phyloP scores from a whole-genome alignment of 441 rosid genomes.

The Oxalis stricta region DNA sequence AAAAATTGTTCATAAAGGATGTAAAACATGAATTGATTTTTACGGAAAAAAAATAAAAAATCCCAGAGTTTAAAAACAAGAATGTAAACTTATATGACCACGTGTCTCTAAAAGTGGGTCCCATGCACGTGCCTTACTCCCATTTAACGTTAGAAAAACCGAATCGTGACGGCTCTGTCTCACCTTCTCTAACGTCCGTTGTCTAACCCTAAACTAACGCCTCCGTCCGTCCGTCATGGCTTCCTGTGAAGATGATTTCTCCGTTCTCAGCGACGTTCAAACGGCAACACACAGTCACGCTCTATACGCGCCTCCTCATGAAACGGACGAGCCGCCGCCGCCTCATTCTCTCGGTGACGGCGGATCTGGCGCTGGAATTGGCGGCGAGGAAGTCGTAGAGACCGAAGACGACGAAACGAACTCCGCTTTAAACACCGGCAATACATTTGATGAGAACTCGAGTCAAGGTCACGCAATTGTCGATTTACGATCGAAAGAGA shows the following conservation, averaged over 20 bases:
- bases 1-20: too few species aligned
- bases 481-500: slow-evolving; percentile 28
- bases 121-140: background rate
- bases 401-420: slow-evolving; percentile 29
- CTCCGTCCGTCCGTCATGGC: slow-evolving; percentile 40
- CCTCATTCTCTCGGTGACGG: slow-evolving; percentile 9
- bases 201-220: slow-evolving; percentile 32
- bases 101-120: too few species aligned
- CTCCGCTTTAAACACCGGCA: slow-evolving; percentile 34
- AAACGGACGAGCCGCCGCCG: slow-evolving; percentile 22
- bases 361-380: slow-evolving; percentile 19
- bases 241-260: slow-evolving; percentile 68
- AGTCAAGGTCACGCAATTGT: slow-evolving; percentile 15
- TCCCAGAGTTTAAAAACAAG: too few species aligned
- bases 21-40: too few species aligned
- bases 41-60: too few species aligned
- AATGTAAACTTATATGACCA: too few species aligned
- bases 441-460: slow-evolving; percentile 26
- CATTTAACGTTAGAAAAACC: slow-evolving; percentile 7
- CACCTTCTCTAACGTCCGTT: slow-evolving; percentile 32
- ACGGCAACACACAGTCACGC: slow-evolving; percentile 22
- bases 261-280: slow-evolving; percentile 45
- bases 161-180: too few species aligned
- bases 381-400: slow-evolving; percentile 21
- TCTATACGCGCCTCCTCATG: slow-evolving; percentile 28